phyloP scores from a whole-genome alignment of 306 rosid genomes.

The Geum urbanum region DNA sequence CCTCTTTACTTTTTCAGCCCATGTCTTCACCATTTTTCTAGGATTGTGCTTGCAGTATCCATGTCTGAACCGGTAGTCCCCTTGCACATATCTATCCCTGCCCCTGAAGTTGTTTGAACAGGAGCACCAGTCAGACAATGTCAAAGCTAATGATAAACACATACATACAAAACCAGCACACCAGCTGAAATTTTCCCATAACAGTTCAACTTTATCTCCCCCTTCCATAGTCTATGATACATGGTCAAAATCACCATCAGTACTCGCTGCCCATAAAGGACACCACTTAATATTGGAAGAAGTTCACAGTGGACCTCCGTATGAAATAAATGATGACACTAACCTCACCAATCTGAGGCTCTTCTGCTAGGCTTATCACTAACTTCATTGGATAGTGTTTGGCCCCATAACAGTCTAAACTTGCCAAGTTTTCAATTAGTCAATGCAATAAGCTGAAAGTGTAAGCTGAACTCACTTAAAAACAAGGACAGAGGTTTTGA shows the following conservation, averaged over 20 bases:
- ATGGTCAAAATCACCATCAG: background rate
- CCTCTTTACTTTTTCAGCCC: conserved; percentile 99
- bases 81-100: conserved; percentile 91
- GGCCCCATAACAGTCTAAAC: background rate
- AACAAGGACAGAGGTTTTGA: conserved; percentile 81
- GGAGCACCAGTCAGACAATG: conserved; percentile 16
- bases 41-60: conserved; percentile 91
- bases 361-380: background rate
- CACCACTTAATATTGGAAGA: background rate
- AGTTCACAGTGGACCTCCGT: background rate
- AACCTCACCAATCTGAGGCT: no score
- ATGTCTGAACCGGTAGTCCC: conserved; percentile 76
- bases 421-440: background rate
- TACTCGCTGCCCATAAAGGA: background rate
- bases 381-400: background rate
- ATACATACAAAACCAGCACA: background rate
- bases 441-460: conserved; percentile 21
- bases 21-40: conserved; percentile 93
- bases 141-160: conserved; percentile 7
- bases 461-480: conserved; percentile 57
- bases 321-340: background rate
- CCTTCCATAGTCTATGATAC: background rate
- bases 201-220: background rate
- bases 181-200: background rate
- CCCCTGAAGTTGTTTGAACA: conserved; percentile 53